These are phyloP conservation scores for Inga oerstediana DNA, from an alignment of 306 rosid genomes.

Conservation along the genomic window DNA sequence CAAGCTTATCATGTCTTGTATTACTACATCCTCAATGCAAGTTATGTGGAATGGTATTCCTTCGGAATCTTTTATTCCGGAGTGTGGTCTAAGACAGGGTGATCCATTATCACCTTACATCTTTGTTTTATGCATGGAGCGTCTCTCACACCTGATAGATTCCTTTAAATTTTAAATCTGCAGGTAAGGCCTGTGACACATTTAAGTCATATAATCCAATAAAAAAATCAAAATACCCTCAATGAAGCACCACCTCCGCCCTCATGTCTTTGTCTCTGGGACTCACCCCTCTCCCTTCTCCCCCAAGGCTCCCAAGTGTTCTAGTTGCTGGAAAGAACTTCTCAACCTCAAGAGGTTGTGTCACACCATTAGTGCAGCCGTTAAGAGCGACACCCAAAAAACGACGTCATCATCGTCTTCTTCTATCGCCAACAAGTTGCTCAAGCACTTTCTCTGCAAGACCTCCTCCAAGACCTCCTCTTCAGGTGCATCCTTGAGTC, in stretches of 20 bases:
- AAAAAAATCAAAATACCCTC: too few species aligned
- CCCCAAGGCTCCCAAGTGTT: conserved; percentile 93
- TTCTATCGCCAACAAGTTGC: conserved; percentile 41
- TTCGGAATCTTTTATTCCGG: too few species aligned
- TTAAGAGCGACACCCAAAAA: conserved; percentile 46
- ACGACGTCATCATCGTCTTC: conserved; percentile 28
- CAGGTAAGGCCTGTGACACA: too few species aligned
- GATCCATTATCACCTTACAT: too few species aligned
- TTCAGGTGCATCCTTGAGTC: conserved; percentile 38
- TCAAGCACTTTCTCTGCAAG: conserved; percentile 61
- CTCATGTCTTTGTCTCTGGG: conserved; percentile 22
- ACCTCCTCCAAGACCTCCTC: conserved; percentile 31
- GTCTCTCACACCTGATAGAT: too few species aligned
- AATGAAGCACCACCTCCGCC: conserved; percentile 29
- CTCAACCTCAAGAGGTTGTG: conserved; percentile 68
- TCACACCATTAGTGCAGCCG: conserved; percentile 35
- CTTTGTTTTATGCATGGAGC: too few species aligned
- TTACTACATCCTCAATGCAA: too few species aligned
- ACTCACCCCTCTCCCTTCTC: conserved; percentile 68
- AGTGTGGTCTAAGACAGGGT: too few species aligned
- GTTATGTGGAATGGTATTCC: too few species aligned
- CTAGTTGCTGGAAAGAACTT: conserved; percentile 83
- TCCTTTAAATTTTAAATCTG: too few species aligned
- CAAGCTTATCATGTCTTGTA: too few species aligned
- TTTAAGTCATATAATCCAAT: too few species aligned